Evolutionary conservation across 2,329 filamentous ascomycete genomes (phyloP).

Genomic region (Pseudonectria foliicola): DNA sequence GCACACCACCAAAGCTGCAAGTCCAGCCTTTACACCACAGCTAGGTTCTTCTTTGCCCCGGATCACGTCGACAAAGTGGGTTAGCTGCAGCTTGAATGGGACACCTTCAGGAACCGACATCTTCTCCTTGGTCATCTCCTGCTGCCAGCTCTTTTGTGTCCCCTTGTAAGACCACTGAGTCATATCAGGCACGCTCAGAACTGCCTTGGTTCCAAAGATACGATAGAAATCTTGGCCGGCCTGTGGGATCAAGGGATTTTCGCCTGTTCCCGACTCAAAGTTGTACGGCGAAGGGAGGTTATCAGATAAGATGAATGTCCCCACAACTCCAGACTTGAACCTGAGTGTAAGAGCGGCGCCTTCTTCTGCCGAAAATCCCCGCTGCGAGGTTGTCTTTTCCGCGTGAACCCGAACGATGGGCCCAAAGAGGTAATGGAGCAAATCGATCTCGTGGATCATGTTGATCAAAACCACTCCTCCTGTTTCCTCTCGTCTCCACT

Average conservation of each 20-base stretch:
- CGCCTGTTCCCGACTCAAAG: conserved; percentile 51
- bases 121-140: conserved; percentile 26
- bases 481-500: conserved; percentile 38
- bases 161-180: conserved; percentile 38
- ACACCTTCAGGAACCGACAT: conserved; percentile 13
- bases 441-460: conserved; percentile 53
- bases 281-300: conserved; percentile 43
- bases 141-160: conserved; percentile 34
- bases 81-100: conserved; percentile 46
- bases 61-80: conserved; percentile 44
- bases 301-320: conserved; percentile 50
- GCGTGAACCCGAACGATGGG: conserved; percentile 45
- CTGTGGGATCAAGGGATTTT: conserved; percentile 46
- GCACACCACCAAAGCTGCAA: conserved; percentile 45
- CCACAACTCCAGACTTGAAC: conserved; percentile 47
- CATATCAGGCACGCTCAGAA: conserved; percentile 48
- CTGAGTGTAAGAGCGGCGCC: conserved; percentile 46
- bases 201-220: conserved; percentile 45
- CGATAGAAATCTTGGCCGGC: conserved; percentile 41
- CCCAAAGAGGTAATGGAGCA: conserved; percentile 50
- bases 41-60: conserved; percentile 33
- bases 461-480: conserved; percentile 50
- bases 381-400: conserved; percentile 36
- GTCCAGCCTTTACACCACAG: conserved; percentile 41
- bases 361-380: conserved; percentile 46